These are phyloP conservation scores for Fusarium protoensiforme DNA, from an alignment of 2,329 filamentous ascomycete species.

Conservation along the genomic window DNA sequence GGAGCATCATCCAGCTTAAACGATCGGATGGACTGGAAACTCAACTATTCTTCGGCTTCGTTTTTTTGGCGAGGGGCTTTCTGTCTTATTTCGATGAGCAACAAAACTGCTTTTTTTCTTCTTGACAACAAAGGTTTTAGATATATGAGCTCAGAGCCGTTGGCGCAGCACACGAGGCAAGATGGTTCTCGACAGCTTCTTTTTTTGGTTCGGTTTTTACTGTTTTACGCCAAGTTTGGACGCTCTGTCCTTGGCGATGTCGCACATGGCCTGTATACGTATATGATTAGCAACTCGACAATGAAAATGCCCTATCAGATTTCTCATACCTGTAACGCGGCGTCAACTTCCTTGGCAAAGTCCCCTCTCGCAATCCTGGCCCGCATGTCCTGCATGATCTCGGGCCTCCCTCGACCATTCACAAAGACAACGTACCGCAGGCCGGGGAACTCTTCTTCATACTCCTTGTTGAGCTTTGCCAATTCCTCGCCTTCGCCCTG, in stretches of 20 bases:
- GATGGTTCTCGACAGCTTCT: neutral
- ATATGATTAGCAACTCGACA: slow-evolving; percentile 20
- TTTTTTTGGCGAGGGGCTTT: neutral
- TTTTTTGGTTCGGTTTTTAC: neutral
- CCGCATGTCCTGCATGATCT: slow-evolving; percentile 86
- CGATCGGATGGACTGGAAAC: neutral
- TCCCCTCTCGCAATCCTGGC: slow-evolving; percentile 76
- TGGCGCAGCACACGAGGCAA: neutral
- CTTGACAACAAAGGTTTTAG: neutral
- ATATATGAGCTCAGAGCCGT: slow-evolving; percentile 9
- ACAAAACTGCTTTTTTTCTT: neutral
- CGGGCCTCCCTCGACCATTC: slow-evolving; percentile 78
- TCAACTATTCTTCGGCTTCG: neutral
- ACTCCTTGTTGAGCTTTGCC: slow-evolving; percentile 75
- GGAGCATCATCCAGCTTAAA: slow-evolving; percentile 4
- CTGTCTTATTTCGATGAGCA: neutral
- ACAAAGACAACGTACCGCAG: slow-evolving; percentile 93
- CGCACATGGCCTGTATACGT: slow-evolving; percentile 80
- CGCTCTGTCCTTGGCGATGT: slow-evolving; percentile 86
- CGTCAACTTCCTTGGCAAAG: slow-evolving; percentile 73
- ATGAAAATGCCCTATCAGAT: neutral
- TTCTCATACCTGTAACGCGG: slow-evolving; percentile 76
- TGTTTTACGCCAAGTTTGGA: slow-evolving; percentile 32
- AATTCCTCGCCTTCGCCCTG: slow-evolving; percentile 72
- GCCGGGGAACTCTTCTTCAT: slow-evolving; percentile 84